Evolutionary conservation across 805 yeast genomes (phyloP), one percentile per base, ranked within the genome.

Genomic region (Kazachstania viticola): DNA sequence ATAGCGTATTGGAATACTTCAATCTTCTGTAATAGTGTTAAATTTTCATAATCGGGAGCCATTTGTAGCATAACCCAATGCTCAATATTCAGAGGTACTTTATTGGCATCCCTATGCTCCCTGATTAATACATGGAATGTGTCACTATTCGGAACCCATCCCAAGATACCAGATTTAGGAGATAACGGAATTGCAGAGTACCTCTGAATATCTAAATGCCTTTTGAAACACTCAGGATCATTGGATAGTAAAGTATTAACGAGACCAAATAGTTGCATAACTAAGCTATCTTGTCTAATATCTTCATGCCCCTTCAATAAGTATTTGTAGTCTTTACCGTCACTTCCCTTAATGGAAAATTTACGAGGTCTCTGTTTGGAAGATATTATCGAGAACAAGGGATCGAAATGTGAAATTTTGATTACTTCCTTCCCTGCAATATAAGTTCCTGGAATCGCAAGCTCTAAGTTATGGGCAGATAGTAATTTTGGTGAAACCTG

Each of bases 131-230:
- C 87, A 54, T 88, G 97, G 73, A 88, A 80, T 0, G 98, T 88
- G 48, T 91, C 98, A 46, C 94, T 79, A 53, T 88, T 87, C 7
- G 94, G 93, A 31, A 88, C 97, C 96, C 96, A 88, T 1, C 96
- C 94, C 28, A 88, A 60, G 31, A 88, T 58, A 38, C 98, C 98
- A n/a, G 94, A 84, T 49, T 83, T 85, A 19, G 97, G 98, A 3
- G 96, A 84, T 27, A 88, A 61, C 9, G 98, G 97, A 48, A 82
- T 87, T 0, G 95, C 95, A 0, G 95, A 78, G 60, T 75, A 91
- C 40, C 75, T 77, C 50, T 85, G 96, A 39, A 88, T 85, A 50
- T 81, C 91, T 60, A 88, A 66, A 54, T 91, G 97, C 41, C 98
- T 70, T 62, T 85, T 87, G 69, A 85, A 88, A 55, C 96, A 84